A percentile compares a stretch with the other conserved stretches of the same genome.
Evolutionary conservation across 1,139 yeast species (phyloP).

Genomic region (Candida tropicalis): DNA sequence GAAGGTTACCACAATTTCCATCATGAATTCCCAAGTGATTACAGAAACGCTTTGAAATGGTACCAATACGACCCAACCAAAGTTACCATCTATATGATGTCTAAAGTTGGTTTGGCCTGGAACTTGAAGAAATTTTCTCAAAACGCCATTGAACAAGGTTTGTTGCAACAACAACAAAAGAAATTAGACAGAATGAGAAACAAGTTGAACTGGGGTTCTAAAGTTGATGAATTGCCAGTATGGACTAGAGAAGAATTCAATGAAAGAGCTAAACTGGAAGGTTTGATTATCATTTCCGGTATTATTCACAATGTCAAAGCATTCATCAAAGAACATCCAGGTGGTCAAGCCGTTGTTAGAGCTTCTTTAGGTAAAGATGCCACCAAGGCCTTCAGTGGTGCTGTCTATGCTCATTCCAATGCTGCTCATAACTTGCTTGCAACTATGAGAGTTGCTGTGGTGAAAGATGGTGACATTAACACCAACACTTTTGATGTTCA

Average conservation of each 20-base stretch:
- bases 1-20: conserved; percentile 99
- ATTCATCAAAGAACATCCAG: conserved; percentile 93
- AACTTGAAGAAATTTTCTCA: conserved; percentile 92
- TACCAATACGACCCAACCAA: conserved; percentile 99
- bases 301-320: conserved; percentile 89
- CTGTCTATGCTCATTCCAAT: conserved; percentile 94
- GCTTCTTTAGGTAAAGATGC: conserved; percentile 96
- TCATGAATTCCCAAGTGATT: conserved; percentile 98
- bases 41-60: conserved; percentile 97
- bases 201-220: conserved; percentile 90
- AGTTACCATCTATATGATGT: conserved; percentile 67
- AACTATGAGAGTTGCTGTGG: conserved; percentile 93
- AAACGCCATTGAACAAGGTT: conserved; percentile 95
- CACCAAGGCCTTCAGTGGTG: conserved; percentile 96
- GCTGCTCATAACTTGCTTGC: conserved; percentile 97
- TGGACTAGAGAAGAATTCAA: conserved; percentile 87
- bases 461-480: conserved; percentile 62
- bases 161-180: conserved; percentile 96
- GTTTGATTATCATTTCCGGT: conserved; percentile 83
- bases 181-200: conserved; percentile 81
- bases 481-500: conserved; percentile 56
- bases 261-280: conserved; percentile 58
- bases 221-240: conserved; percentile 81
- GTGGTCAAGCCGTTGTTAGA: conserved; percentile 87
- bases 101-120: conserved; percentile 83